Percentiles rank a stretch among this genome's conserved stretches.
Conservation (phyloP, 2,329 filamentous ascomycete species). For the Sclerotinia sclerotiorum region DNA sequence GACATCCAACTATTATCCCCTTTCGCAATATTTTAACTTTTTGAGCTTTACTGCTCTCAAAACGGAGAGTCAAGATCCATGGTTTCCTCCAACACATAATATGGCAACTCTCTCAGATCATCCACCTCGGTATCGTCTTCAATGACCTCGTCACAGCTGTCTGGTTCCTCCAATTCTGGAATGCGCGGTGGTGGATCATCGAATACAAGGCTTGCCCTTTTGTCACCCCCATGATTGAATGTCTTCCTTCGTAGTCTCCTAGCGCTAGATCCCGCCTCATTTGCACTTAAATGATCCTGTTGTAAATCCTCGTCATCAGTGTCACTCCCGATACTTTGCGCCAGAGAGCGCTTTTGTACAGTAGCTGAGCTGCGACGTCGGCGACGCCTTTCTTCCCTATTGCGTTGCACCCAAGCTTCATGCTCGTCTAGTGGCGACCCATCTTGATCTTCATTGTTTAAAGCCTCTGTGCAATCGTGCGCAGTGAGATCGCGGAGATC, state of each 20-base stretch:
- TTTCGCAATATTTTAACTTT: slow-evolving; percentile 15
- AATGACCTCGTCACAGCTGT: slow-evolving; percentile 38
- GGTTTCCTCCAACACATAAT: slow-evolving; percentile 33
- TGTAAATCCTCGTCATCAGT: slow-evolving; percentile 41
- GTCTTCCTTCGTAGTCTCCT: slow-evolving; percentile 39
- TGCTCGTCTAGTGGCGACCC: slow-evolving; percentile 29
- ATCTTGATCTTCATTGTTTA: slow-evolving; percentile 12
- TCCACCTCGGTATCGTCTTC: slow-evolving; percentile 33
- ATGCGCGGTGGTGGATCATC: slow-evolving; percentile 41
- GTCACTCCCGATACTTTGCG: slow-evolving; percentile 40
- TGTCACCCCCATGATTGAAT: slow-evolving; percentile 27
- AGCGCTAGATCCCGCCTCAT: slow-evolving; percentile 39
- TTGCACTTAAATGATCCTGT: slow-evolving; percentile 36
- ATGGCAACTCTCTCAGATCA: slow-evolving; percentile 34
- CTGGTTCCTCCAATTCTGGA: slow-evolving; percentile 40
- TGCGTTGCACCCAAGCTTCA: slow-evolving; percentile 34
- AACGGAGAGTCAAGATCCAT: slow-evolving; percentile 37
- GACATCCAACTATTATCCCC: slow-evolving; percentile 20
- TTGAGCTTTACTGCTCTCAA: slow-evolving; percentile 16
- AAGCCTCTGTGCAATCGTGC: slow-evolving; percentile 21
- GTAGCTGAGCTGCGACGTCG: slow-evolving; percentile 37
- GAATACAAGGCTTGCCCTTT: slow-evolving; percentile 39
- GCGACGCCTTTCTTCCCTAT: slow-evolving; percentile 34
- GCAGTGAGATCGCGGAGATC: slow-evolving; percentile 33
- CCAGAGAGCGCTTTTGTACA: slow-evolving; percentile 39